Evolutionary conservation across 768 basidiomycete genomes (phyloP), one percentile per base, ranked within the genome.

Genomic region (Rossbeevera mucosa): DNA sequence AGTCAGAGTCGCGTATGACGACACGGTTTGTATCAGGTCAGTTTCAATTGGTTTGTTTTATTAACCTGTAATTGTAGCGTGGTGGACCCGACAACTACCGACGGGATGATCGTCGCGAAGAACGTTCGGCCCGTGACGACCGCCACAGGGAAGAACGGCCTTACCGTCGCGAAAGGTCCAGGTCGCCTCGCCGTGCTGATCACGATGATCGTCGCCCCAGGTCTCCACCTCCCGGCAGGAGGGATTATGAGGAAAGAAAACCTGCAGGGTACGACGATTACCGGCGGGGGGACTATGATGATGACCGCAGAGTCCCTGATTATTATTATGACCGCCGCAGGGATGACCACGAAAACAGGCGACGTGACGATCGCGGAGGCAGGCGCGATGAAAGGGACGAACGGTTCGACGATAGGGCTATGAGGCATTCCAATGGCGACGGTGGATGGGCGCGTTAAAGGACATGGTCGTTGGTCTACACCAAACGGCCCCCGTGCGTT

Each of bases 231-330:
- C 84, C 87, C 60, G 79, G 82, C 54, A 80, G 76, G 79, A 86
- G 88, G 79, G 86, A 90, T 64, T 75, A 75, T 73, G 87, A 90
- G 77, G 87, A 90, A 74, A 83, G 78, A 80, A 85, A 86, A 80
- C 81, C 86, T 83, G 85, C 86, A 84, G 88, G 87, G 83, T 88
- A 90, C 83, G 89, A 91, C 82, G 86, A 89, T 81, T 78, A 82
- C 72, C 84, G 89, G 71, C 85, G 89, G 73, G 87, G 86, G 65
- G 83, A 81, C 65, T 82, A 77, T 60, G 72, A 83, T 82, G 86
- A 88, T 83, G 84, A 84, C 72, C 86, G 81, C 76, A 83, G 81
- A 83, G 80, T 74, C 70, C 86, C 86, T 83, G 85, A 89, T 79
- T 80, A 80, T 77, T 82, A 86, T 83, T 83, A 85, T 85, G 87